Conservation (phyloP, 2,329 filamentous ascomycete genomes). For the Trichoderma simmonsii region DNA sequence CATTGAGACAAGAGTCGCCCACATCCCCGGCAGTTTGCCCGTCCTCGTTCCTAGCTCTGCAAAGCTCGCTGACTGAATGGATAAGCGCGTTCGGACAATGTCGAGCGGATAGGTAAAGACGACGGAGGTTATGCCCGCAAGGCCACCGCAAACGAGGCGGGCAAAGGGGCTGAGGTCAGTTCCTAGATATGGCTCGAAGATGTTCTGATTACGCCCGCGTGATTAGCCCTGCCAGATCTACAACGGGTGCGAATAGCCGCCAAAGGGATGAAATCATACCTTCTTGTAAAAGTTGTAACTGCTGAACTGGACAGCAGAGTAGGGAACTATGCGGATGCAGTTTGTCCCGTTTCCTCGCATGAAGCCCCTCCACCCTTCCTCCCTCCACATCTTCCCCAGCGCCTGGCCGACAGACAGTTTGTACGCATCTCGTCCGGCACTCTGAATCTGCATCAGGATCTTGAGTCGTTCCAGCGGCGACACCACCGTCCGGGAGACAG, state of each 20-base stretch:
- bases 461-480: slow-evolving; percentile 94
- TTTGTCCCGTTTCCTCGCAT: slow-evolving; percentile 98
- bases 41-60: slow-evolving; percentile 64
- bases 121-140: slow-evolving; percentile 93
- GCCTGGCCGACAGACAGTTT: slow-evolving; percentile 88
- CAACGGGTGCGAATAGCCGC: background rate
- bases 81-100: slow-evolving; percentile 91
- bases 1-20: slow-evolving; percentile 75
- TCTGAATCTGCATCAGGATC: slow-evolving; percentile 97
- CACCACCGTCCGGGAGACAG: slow-evolving; percentile 95
- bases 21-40: slow-evolving; percentile 84
- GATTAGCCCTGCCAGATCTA: background rate
- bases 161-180: slow-evolving; percentile 69
- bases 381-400: slow-evolving; percentile 89
- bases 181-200: slow-evolving; percentile 74
- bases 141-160: slow-evolving; percentile 82
- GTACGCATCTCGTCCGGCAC: slow-evolving; percentile 85
- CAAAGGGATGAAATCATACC: slow-evolving; percentile 45
- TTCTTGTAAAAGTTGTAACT: slow-evolving; percentile 97
- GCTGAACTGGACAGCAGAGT: slow-evolving; percentile 96
- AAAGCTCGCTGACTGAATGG: slow-evolving; percentile 98
- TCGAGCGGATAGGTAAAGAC: slow-evolving; percentile 94
- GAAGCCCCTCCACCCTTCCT: slow-evolving; percentile 95
- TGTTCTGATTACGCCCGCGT: slow-evolving; percentile 44
- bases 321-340: slow-evolving; percentile 96